Percentiles rank a stretch among this genome's conserved stretches.
Evolutionary conservation across 1,284 basidiomycete species (phyloP).

Genomic region (Polyporus tsugae): DNA sequence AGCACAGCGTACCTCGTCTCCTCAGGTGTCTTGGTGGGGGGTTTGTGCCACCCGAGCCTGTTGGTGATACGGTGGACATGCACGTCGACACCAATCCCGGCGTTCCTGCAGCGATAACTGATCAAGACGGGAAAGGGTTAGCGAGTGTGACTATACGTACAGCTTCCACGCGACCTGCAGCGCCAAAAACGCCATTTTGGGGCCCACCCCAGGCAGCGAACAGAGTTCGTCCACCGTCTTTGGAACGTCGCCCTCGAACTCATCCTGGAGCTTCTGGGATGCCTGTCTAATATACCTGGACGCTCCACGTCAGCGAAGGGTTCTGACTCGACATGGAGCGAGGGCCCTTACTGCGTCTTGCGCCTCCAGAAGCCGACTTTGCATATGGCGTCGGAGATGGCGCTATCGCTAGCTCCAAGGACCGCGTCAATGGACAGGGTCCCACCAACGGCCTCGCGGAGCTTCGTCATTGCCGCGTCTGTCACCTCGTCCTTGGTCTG

Average conservation of each 20-base stretch:
- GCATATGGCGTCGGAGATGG: conserved; percentile 78
- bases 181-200: conserved; percentile 91
- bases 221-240: conserved; percentile 88
- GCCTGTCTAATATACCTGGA: conserved; percentile 80
- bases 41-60: conserved; percentile 89
- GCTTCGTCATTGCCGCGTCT: conserved; percentile 81
- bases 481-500: conserved; percentile 96
- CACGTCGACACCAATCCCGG: conserved; percentile 96
- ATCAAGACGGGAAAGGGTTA: background rate
- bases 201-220: conserved; percentile 87
- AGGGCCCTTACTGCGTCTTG: conserved; percentile 72
- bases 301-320: background rate
- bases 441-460: conserved; percentile 80
- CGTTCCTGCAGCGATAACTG: conserved; percentile 61
- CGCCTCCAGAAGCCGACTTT: conserved; percentile 95
- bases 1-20: conserved; percentile 70
- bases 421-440: conserved; percentile 81
- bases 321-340: background rate
- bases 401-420: conserved; percentile 66
- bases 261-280: conserved; percentile 70
- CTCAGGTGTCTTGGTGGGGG: conserved; percentile 86
- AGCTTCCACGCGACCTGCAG: conserved; percentile 89
- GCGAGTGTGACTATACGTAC: conserved; percentile 49
- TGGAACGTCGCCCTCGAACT: conserved; percentile 84
- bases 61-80: conserved; percentile 97